phyloP scores from a whole-genome alignment of 1,284 basidiomycete species.

The Somion occarium region DNA sequence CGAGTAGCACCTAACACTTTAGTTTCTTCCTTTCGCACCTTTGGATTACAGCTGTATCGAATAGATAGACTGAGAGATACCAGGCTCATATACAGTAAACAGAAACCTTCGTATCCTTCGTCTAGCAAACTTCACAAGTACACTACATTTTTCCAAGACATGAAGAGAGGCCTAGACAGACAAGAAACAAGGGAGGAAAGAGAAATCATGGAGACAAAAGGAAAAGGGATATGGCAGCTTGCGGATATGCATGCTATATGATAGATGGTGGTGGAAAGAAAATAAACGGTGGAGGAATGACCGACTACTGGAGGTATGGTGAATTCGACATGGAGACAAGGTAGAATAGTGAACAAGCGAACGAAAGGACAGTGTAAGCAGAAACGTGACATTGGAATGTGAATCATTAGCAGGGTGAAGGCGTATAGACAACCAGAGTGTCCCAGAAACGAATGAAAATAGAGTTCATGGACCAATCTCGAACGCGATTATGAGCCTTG shows the following conservation, averaged over 20 bases:
- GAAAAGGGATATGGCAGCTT: neutral
- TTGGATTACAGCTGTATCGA: no score
- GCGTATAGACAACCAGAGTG: conserved; percentile 6
- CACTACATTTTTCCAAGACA: conserved; percentile 18
- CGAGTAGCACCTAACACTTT: no score
- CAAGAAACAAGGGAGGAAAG: conserved; percentile 5
- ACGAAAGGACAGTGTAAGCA: neutral
- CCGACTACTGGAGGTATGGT: neutral
- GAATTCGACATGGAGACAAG: neutral
- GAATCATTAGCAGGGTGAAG: conserved; percentile 6
- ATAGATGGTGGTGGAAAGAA: neutral
- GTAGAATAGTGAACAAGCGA: neutral
- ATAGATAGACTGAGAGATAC: no score
- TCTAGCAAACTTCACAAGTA: conserved; percentile 10
- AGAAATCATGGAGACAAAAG: conserved; percentile 11
- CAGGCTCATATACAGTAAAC: neutral
- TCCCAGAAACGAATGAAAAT: neutral
- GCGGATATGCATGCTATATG: neutral
- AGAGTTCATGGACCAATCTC: neutral
- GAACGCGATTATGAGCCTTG: conserved; percentile 26
- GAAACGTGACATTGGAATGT: conserved; percentile 2
- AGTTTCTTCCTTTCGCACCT: no score
- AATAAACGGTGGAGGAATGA: neutral
- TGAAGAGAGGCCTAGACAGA: conserved; percentile 3
- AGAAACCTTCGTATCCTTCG: neutral